Conservation (phyloP, 1,284 basidiomycete genomes). For the Apiotrichum brassicae region DNA sequence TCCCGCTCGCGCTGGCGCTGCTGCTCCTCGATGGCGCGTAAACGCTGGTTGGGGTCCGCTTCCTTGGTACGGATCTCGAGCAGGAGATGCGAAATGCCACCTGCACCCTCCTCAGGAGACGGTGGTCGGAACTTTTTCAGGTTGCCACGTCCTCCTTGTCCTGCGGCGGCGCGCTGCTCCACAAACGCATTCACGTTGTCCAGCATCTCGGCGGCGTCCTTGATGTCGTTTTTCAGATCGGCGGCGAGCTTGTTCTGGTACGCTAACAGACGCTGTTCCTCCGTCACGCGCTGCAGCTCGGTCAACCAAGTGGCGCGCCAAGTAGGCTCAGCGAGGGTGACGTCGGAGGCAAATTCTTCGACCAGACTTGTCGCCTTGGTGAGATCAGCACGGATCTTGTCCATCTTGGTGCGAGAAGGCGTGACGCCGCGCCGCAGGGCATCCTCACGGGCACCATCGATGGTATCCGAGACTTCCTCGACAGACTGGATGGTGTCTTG, state of each 20-base stretch:
- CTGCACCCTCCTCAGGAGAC: conserved; percentile 27
- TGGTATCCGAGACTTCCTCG: conserved; percentile 86
- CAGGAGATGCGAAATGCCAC: conserved; percentile 59
- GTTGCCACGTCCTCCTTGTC: conserved; percentile 34
- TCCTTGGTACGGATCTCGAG: conserved; percentile 75
- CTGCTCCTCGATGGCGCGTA: conserved; percentile 84
- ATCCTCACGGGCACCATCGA: conserved; percentile 86
- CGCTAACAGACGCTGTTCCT: conserved; percentile 89
- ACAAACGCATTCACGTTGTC: conserved; percentile 83
- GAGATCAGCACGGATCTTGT: conserved; percentile 68
- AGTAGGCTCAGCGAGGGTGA: conserved; percentile 84
- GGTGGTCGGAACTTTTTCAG: conserved; percentile 22
- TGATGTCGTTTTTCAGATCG: conserved; percentile 86
- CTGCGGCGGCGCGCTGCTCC: conserved; percentile 56
- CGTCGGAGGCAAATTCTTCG: conserved; percentile 71
- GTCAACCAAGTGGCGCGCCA: conserved; percentile 99
- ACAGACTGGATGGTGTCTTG: conserved; percentile 87
- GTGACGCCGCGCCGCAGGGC: conserved; percentile 83
- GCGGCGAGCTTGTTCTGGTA: conserved; percentile 85
- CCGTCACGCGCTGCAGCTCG: conserved; percentile 91
- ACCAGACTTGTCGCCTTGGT: conserved; percentile 64
- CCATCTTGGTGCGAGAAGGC: conserved; percentile 69
- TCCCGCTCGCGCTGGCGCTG: conserved; percentile 72
- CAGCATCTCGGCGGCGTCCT: conserved; percentile 75
- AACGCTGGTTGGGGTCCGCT: conserved; percentile 68